Base-by-base conservation (phyloP, 2,329 filamentous ascomycete species). In the Nemania abortiva region DNA sequence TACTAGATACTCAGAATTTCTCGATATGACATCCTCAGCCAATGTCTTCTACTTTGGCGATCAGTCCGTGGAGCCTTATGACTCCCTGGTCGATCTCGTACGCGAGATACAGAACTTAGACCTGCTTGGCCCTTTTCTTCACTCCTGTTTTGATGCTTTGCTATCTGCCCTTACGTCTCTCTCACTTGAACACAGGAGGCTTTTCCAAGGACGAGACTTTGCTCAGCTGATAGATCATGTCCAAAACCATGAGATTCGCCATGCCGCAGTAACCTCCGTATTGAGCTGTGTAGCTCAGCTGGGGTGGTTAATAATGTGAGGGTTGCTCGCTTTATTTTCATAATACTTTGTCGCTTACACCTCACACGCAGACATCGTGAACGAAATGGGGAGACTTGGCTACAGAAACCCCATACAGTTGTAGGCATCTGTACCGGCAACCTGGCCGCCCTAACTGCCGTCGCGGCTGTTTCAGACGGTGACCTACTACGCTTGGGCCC, bases 241-340 rank as follows among this genome's bases (percentile, higher is more conserved):
- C 24, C 56, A 42, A 49, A 15, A 11, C 18, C 10, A 47, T 59
- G 56, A 49, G 6, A 34, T 59, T 59, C 56, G 56, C 13, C 39
- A 59, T 59, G 56, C 39, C 5, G 56, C 56, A 47, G 20, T 49
- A 47, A 22, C 22, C 22, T 59, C 56, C 15, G 56, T 59, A 24
- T 59, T 59, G 49, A 59, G 56, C 39, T 59, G 56, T 24, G 42
- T 59, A 59, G 15, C 56, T 11, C 56, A 59, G 56, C 56, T 59
- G 22, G 56, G 56, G 56, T 59, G 56, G 56, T 22, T 59, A 9
- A 2, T 59, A 49, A 31, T 59, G 56, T 59, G 49, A 5, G 24
- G 6, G 3, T 49, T 20, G 18, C n/a, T n/a, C n/a, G 10, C 39
- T 59, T 1, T 59, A 15, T 47, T 0, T 22, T 59, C 31, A 20